Conservation (phyloP, 768 basidiomycete species). For the Boletellus ananas region DNA sequence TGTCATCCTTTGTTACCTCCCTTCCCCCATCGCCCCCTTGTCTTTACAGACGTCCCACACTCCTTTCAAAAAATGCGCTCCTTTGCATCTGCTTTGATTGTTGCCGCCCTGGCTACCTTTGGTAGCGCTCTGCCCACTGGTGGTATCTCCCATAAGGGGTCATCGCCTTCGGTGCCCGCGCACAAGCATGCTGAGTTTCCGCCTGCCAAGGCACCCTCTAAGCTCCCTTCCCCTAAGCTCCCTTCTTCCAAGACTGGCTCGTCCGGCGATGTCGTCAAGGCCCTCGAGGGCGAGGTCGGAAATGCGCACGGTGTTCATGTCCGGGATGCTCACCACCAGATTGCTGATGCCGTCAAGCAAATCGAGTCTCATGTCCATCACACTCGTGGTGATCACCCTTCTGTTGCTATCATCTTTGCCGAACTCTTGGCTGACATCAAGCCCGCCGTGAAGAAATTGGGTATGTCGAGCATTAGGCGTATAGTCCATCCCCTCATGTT, state of each 20-base stretch:
- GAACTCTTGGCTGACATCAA: constrained; percentile 12
- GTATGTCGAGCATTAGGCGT: constrained; percentile 18
- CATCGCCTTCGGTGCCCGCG: no score
- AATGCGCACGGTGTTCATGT: no score
- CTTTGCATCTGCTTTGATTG: constrained; percentile 25
- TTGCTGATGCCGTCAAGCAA: no score
- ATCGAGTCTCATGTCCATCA: no score
- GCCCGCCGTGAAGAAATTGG: constrained; percentile 17
- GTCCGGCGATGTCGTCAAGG: no score
- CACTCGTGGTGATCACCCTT: neutral
- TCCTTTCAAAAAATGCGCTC: constrained; percentile 38
- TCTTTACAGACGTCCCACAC: constrained; percentile 24
- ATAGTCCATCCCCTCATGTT: neutral
- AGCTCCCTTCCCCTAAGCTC: no score
- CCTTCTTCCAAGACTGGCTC: no score
- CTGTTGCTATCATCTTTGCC: constrained; percentile 29
- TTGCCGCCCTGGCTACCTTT: constrained; percentile 29
- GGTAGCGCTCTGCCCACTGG: constrained; percentile 21
- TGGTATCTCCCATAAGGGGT: neutral
- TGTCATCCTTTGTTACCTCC: constrained; percentile 12
- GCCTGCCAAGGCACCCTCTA: no score
- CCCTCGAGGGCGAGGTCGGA: no score
- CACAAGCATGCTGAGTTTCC: no score
- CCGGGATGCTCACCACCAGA: neutral
- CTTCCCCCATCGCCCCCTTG: neutral